Evolutionary conservation across 108 stramenopile genomes (phyloP).

Genomic region (Schizochytrium sp.): DNA sequence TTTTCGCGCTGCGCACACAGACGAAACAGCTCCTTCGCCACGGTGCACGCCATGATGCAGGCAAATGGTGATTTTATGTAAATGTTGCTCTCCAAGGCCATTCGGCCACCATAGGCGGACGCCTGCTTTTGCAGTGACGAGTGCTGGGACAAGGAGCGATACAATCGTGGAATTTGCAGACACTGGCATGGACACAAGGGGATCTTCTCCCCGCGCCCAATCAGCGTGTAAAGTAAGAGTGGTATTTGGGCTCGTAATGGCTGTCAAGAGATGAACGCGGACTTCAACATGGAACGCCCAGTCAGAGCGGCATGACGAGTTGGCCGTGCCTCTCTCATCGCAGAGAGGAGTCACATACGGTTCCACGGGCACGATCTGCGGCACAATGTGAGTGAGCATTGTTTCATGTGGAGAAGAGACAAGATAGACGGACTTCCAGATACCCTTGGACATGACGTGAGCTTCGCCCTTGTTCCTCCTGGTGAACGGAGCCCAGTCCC

Average conservation of each 20-base stretch:
- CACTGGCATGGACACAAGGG: not conserved
- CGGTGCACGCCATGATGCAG: not conserved
- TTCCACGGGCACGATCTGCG: not conserved
- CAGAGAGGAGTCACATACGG: not conserved
- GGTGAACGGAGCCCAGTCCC: constrained; percentile 20
- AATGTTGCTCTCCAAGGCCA: not conserved
- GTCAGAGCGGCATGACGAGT: not conserved
- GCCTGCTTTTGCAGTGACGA: not conserved
- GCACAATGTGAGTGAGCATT: not conserved
- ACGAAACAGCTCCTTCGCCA: not conserved
- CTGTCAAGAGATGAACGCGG: not conserved
- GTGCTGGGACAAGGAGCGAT: too few species aligned
- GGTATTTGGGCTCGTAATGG: not conserved
- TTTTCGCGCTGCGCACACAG: not conserved
- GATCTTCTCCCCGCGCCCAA: not conserved
- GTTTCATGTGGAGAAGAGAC: not conserved
- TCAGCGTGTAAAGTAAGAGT: not conserved
- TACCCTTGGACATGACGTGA: not conserved
- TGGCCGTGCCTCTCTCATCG: not conserved
- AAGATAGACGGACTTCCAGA: constrained; percentile 6
- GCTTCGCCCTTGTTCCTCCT: not conserved
- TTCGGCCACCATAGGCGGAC: constrained; percentile 1
- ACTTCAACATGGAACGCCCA: not conserved
- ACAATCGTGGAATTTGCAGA: too few species aligned
- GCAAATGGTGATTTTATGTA: not conserved